A percentile compares a stretch with the other conserved stretches of the same genome.
phyloP scores from a whole-genome alignment of 805 yeast species.

The Wickerhamomyces chambardii region DNA sequence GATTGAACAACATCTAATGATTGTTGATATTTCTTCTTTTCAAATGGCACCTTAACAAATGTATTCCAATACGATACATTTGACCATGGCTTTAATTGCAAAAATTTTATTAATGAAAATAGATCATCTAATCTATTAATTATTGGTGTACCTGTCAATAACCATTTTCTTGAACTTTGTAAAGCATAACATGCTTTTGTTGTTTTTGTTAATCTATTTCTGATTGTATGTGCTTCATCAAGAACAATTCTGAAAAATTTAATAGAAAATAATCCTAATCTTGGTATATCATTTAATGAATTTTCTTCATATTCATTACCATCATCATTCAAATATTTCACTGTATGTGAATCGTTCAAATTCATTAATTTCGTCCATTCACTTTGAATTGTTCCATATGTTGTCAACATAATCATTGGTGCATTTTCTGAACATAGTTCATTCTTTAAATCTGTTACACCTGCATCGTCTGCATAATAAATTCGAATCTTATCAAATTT shows the following conservation, averaged over 20 bases:
- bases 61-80: slow-evolving; percentile 81
- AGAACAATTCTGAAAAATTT: slow-evolving; percentile 68
- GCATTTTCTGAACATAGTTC: slow-evolving; percentile 36
- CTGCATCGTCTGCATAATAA: slow-evolving; percentile 66
- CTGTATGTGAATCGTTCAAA: slow-evolving; percentile 1
- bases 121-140: slow-evolving; percentile 83
- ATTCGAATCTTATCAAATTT: slow-evolving; percentile 37
- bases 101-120: slow-evolving; percentile 64
- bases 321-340: slow-evolving; percentile 1
- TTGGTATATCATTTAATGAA: slow-evolving; percentile 11
- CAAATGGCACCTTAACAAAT: slow-evolving; percentile 78
- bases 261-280: slow-evolving; percentile 58
- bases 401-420: slow-evolving; percentile 70
- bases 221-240: slow-evolving; percentile 88
- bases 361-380: slow-evolving; percentile 51
- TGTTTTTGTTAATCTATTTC: slow-evolving; percentile 72
- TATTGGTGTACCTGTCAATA: slow-evolving; percentile 89
- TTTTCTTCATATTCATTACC: slow-evolving; percentile 1
- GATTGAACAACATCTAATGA: slow-evolving; percentile 83
- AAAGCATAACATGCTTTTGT: slow-evolving; percentile 69
- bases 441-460: slow-evolving; percentile 32
- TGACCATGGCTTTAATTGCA: slow-evolving; percentile 85
- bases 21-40: slow-evolving; percentile 55
- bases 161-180: slow-evolving; percentile 66
- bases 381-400: slow-evolving; percentile 78